A percentile compares a stretch with the other conserved stretches of the same genome.
Conservation (phyloP, 768 basidiomycete species). For the Phlebiopsis flavidoalba region DNA sequence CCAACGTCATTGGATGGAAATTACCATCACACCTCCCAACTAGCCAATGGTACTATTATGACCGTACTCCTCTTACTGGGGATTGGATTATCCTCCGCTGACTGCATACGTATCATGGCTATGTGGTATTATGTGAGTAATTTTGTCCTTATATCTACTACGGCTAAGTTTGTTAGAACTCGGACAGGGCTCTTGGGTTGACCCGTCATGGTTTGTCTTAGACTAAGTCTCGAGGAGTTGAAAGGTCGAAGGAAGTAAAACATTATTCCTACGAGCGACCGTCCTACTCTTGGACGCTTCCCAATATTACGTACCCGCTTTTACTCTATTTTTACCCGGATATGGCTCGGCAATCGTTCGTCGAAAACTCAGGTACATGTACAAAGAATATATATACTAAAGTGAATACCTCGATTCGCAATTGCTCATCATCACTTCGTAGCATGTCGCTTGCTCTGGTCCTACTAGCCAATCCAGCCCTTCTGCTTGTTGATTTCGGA, state of each 20-base stretch:
- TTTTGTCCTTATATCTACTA: not conserved
- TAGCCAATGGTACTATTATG: slow-evolving; percentile 82
- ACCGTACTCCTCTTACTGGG: slow-evolving; percentile 91
- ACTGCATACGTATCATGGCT: slow-evolving; percentile 89
- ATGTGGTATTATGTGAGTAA: slow-evolving; percentile 70
- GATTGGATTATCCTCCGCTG: slow-evolving; percentile 90
- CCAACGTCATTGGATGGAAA: slow-evolving; percentile 93
- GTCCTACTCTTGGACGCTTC: slow-evolving; percentile 63
- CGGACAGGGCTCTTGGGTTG: slow-evolving; percentile 43
- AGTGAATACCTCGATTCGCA: not conserved
- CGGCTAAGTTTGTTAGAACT: not conserved
- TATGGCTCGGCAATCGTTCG: slow-evolving; percentile 67
- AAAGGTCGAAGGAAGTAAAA: slow-evolving; percentile 56
- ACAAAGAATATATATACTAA: not conserved
- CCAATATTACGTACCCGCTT: slow-evolving; percentile 74
- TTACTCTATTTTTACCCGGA: slow-evolving; percentile 59
- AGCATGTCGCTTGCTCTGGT: slow-evolving; percentile 68
- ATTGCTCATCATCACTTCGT: not conserved
- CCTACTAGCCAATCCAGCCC: slow-evolving; percentile 76
- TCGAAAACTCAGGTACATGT: slow-evolving; percentile 71
- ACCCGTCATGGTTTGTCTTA: slow-evolving; percentile 66
- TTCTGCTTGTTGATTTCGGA: slow-evolving; percentile 84
- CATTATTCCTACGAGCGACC: slow-evolving; percentile 79
- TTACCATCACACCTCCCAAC: slow-evolving; percentile 75
- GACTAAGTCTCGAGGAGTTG: slow-evolving; percentile 68